Base-by-base conservation (phyloP, 768 basidiomycete genomes). In the Termitomyces sp. region DNA sequence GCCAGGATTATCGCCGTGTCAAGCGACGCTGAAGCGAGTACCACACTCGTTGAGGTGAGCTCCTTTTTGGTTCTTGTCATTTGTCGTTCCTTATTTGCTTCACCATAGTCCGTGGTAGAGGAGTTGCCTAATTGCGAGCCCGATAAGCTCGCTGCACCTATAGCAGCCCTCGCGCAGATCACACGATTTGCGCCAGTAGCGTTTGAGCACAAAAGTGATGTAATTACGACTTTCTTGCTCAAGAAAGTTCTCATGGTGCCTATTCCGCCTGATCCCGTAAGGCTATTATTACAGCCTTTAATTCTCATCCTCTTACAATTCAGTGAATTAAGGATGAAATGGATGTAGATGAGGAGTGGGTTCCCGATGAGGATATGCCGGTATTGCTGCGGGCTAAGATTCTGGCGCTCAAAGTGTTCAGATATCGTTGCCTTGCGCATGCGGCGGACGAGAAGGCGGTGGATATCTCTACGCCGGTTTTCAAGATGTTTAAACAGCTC, bases 171-270 rank as follows among this genome's bases (percentile, higher is more conserved):
- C 7, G 80, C 80, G 0, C 88, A 97, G 65, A 69, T 97, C 27
- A 86, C 89, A 0, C 77, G 79, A 10, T 80, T 82, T 35, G 79
- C 81, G 1, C 85, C 87, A 0, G 80, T 83, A 16, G 82, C 83
- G 3, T 94, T 98, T 58, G 94, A 98, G 67, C 73, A 78, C 37
- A 83, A 80, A 68, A 90, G 91, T 66, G 88, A 89, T 28, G 76
- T 80, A 14, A 80, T 98, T 48, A 86, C 88, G 70, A 69, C 73
- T 0, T 88, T 88, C 67, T 70, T 95, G 35, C 68, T 89, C 40
- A 90, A 90, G 67, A 73, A 84, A 30, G 69, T 91, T 0, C 74
- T 94, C 5, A 85, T 86, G 84, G 72, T 76, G 12, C 79, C 84
- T 5, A 74, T 69, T 40, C 70, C 73, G 21, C 65, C 69, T 16